Percentiles rank a stretch among this genome's conserved stretches.
These are phyloP conservation scores for Taxawa tesnikishii DNA, from an alignment of 2,329 filamentous ascomycete genomes.

Conservation along the genomic window DNA sequence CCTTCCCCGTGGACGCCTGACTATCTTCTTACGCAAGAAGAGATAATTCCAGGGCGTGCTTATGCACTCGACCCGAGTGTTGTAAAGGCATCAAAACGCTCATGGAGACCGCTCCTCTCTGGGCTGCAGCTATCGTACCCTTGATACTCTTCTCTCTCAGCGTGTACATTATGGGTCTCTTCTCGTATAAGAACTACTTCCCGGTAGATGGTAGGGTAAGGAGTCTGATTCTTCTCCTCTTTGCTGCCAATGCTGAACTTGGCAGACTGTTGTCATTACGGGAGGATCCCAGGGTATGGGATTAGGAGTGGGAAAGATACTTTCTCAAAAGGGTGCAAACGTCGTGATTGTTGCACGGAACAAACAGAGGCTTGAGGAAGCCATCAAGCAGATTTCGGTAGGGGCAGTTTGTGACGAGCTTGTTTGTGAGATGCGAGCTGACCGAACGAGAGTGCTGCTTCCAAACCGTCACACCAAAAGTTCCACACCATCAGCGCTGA, in stretches of 20 bases:
- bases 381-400: constrained; percentile 55
- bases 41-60: too few species aligned
- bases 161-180: constrained; percentile 52
- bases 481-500: constrained; percentile 81
- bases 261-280: constrained; percentile 74
- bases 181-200: constrained; percentile 61
- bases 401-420: too few species aligned
- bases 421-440: too few species aligned
- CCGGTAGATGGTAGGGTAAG: constrained; percentile 71
- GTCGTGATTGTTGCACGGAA: constrained; percentile 76
- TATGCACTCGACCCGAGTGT: too few species aligned
- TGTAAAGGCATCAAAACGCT: too few species aligned
- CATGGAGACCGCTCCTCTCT: constrained; percentile 6
- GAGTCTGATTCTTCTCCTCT: constrained; percentile 6
- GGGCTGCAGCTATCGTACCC: constrained; percentile 21
- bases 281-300: constrained; percentile 93
- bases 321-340: constrained; percentile 75
- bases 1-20: too few species aligned
- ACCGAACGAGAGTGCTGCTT: constrained; percentile 55
- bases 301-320: constrained; percentile 56
- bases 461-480: constrained; percentile 53
- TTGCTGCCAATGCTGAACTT: background rate
- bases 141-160: constrained; percentile 24
- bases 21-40: too few species aligned
- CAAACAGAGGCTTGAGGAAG: constrained; percentile 57